These are phyloP conservation scores for Tricholoma terreum DNA, from an alignment of 768 basidiomycete genomes.

Conservation along the genomic window DNA sequence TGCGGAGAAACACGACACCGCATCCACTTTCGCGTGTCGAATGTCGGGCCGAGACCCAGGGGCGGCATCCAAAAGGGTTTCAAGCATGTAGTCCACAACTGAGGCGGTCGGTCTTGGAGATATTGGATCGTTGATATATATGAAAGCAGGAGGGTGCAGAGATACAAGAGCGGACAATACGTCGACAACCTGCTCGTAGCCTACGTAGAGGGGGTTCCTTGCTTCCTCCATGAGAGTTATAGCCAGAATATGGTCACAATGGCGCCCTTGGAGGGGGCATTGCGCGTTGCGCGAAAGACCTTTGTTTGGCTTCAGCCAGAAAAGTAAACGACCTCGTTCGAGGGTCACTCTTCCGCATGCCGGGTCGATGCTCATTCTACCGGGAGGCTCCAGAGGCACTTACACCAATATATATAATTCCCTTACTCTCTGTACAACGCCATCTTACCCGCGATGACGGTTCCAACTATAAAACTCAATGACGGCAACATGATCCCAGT, in stretches of 20 bases:
- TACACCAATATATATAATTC: too few relatives aligned
- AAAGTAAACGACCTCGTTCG: too few relatives aligned
- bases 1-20: slow-evolving; percentile 56
- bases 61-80: slow-evolving; percentile 12
- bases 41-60: slow-evolving; percentile 27
- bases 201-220: slow-evolving; percentile 5
- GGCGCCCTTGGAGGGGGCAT: too few relatives aligned
- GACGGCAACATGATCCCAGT: slow-evolving; percentile 53
- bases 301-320: too few relatives aligned
- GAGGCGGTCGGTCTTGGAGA: slow-evolving; percentile 44
- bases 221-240: background rate
- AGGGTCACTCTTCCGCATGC: too few relatives aligned
- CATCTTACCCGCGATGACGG: too few relatives aligned
- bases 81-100: slow-evolving; percentile 39
- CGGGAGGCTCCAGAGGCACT: too few relatives aligned
- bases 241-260: too few relatives aligned
- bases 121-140: slow-evolving; percentile 61
- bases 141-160: slow-evolving; percentile 55
- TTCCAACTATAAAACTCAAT: slow-evolving; percentile 52
- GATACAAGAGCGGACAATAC: slow-evolving; percentile 38
- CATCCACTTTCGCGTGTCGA: slow-evolving; percentile 48
- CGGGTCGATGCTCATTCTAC: too few relatives aligned
- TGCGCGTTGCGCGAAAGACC: too few relatives aligned
- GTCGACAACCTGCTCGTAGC: slow-evolving; percentile 19
- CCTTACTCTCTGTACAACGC: too few relatives aligned